phyloP scores from a whole-genome alignment of 441 rosid species.

The Gossypium lobatum region DNA sequence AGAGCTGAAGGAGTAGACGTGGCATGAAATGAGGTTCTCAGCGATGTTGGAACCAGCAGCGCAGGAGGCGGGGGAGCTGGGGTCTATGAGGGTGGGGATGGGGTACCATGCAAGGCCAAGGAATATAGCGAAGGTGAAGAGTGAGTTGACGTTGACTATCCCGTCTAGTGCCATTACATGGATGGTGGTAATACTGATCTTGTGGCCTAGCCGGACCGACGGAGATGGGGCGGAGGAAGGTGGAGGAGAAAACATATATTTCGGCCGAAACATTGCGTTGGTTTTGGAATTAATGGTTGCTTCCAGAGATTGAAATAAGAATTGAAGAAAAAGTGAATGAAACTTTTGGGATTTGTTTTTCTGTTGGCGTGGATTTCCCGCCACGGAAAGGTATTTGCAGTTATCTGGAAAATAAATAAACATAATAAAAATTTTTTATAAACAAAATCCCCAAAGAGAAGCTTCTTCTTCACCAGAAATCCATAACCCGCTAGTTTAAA shows the following conservation, averaged over 20 bases:
- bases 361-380: slow-evolving; percentile 15
- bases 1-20: slow-evolving; percentile 77
- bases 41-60: slow-evolving; percentile 28
- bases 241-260: not conserved
- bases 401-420: no score
- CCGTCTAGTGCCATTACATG: slow-evolving; percentile 76
- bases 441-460: not conserved
- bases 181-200: slow-evolving; percentile 37
- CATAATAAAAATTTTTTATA: not conserved
- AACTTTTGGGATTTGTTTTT: not conserved
- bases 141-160: slow-evolving; percentile 68
- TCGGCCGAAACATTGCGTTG: not conserved
- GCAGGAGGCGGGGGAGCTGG: slow-evolving; percentile 21
- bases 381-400: slow-evolving; percentile 10
- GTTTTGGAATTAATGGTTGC: not conserved
- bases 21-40: slow-evolving; percentile 55
- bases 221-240: not conserved
- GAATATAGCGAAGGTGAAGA: slow-evolving; percentile 78
- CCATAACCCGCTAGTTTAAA: no score
- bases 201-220: slow-evolving; percentile 19
- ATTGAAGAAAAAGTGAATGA: not conserved
- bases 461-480: no score
- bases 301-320: not conserved
- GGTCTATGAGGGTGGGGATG: slow-evolving; percentile 25
- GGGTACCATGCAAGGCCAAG: slow-evolving; percentile 58